These are phyloP conservation scores for Graphium sp. DNA, from an alignment of 2,329 filamentous ascomycete species.

Conservation along the genomic window DNA sequence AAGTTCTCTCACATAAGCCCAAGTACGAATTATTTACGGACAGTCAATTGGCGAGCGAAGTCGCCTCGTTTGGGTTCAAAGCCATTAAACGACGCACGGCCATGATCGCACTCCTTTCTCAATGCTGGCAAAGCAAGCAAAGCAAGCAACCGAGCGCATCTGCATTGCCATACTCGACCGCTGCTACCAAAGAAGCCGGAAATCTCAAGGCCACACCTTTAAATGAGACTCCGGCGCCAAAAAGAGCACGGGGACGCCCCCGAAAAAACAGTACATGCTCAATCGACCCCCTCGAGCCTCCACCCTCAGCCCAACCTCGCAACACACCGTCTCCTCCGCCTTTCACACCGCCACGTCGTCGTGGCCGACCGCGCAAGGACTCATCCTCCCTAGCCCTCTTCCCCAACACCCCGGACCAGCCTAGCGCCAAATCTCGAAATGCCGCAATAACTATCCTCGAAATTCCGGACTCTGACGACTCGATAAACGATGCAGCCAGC, in stretches of 20 bases:
- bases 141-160: slow-evolving; percentile 6
- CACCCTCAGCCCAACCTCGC: slow-evolving; percentile 15
- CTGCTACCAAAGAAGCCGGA: slow-evolving; percentile 3
- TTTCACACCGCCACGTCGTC: slow-evolving; percentile 4
- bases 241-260: slow-evolving; percentile 15
- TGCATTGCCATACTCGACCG: slow-evolving; percentile 8
- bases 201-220: slow-evolving; percentile 2
- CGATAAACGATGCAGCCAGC: slow-evolving; percentile 2
- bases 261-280: slow-evolving; percentile 11
- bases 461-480: slow-evolving; percentile 6
- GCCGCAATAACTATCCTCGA: too few relatives aligned
- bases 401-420: too few relatives aligned
- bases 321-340: background rate
- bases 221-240: slow-evolving; percentile 5
- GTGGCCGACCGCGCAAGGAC: slow-evolving; percentile 24
- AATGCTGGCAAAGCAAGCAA: slow-evolving; percentile 52
- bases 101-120: slow-evolving; percentile 53
- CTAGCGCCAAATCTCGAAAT: too few relatives aligned
- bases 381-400: too few relatives aligned
- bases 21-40: slow-evolving; percentile 44
- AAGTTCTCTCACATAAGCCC: too few relatives aligned
- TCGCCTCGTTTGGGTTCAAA: slow-evolving; percentile 56
- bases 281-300: slow-evolving; percentile 12
- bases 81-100: slow-evolving; percentile 47
- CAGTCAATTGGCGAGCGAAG: slow-evolving; percentile 40